phyloP scores from a whole-genome alignment of 106 monocot genomes.

The Allium fistulosum region DNA sequence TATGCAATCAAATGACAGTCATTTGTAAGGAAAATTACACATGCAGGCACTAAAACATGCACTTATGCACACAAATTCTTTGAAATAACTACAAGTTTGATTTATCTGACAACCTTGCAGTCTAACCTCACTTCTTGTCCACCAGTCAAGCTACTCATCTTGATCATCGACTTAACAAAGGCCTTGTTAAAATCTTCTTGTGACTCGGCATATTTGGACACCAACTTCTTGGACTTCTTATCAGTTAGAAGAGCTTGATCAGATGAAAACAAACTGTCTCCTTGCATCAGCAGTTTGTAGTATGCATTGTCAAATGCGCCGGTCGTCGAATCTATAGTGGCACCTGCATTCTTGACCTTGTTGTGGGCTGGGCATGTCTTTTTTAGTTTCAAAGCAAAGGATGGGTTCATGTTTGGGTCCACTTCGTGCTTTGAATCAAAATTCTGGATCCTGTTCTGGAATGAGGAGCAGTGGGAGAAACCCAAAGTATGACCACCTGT shows the following conservation, averaged over 20 bases:
- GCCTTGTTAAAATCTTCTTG: conserved; percentile 43
- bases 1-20: no score
- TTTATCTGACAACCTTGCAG: conserved; percentile 29
- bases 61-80: no score
- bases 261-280: conserved; percentile 69
- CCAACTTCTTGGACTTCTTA: conserved; percentile 22
- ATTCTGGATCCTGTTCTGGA: conserved; percentile 73
- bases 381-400: conserved; percentile 50
- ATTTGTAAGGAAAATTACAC: no score
- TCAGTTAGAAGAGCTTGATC: conserved; percentile 55
- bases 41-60: no score
- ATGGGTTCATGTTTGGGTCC: conserved; percentile 47
- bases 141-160: conserved; percentile 64
- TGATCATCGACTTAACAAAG: conserved; percentile 66
- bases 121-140: conserved; percentile 60
- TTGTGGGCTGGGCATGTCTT: conserved; percentile 48
- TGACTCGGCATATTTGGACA: conserved; percentile 42
- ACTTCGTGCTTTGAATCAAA: conserved; percentile 31
- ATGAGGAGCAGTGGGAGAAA: conserved; percentile 80
- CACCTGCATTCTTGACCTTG: conserved; percentile 54
- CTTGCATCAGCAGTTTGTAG: conserved; percentile 52
- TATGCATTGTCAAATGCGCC: conserved; percentile 66
- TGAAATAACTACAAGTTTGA: no score
- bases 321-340: conserved; percentile 47
- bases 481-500: conserved; percentile 76